phyloP scores from a whole-genome alignment of 805 yeast species.

The Metschnikowia colocasiae region DNA sequence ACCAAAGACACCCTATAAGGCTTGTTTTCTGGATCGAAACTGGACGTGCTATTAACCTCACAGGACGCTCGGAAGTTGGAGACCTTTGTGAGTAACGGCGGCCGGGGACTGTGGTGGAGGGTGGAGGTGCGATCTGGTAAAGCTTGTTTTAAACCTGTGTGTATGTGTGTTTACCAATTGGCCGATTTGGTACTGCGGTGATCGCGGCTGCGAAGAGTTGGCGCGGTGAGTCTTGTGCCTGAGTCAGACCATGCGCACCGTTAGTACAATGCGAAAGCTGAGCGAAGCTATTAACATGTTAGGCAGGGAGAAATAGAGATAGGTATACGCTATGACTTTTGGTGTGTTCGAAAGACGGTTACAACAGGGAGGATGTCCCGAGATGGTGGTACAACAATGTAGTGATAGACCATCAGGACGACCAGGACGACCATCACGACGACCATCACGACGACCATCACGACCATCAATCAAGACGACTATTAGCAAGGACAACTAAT shows the following conservation, averaged over 20 bases:
- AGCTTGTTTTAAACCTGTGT: neutral
- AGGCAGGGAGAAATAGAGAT: no score
- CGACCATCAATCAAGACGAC: no score
- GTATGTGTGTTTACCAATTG: slow-evolving; percentile 6
- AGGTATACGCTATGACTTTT: no score
- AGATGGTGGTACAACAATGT: no score
- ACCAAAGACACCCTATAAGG: neutral
- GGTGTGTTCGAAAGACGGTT: no score
- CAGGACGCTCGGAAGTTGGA: neutral
- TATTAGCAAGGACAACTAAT: no score
- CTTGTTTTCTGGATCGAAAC: neutral
- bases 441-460: no score
- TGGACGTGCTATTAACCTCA: neutral
- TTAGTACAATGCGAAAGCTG: neutral
- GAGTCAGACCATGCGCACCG: neutral
- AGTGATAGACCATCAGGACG: no score
- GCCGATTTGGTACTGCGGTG: slow-evolving; percentile 1
- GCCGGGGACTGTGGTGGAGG: neutral
- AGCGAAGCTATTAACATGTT: neutral
- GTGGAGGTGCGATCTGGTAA: slow-evolving; percentile 1
- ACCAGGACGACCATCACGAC: no score
- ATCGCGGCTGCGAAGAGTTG: neutral
- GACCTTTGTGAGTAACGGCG: neutral
- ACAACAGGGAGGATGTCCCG: no score
- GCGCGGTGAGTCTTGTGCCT: neutral